Base-by-base conservation (phyloP, 345 rosid genomes). In the Balakata baccata region DNA sequence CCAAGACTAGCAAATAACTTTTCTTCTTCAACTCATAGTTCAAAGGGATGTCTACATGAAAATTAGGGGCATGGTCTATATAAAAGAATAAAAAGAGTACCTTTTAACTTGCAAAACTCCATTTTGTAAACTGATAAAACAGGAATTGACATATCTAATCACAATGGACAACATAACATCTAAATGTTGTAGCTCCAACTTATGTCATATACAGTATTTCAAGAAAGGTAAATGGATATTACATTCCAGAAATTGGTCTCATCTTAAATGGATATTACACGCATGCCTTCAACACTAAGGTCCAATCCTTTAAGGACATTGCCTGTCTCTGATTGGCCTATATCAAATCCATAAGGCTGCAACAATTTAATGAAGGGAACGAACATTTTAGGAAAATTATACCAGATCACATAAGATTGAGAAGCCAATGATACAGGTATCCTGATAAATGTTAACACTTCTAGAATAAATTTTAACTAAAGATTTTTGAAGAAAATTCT, bases 261-360 rank as follows among this genome's bases (percentile, higher is more conserved):
- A 94, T 97, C 97, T 94, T n/a, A n/a, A n/a, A n/a, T n/a, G n/a
- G n/a, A n/a, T 1, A 97, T 97, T 11, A 94, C 95, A 39, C 81
- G 89, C 97, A 94, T 94, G 70, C 98, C 97, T 87, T 92, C 80
- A 80, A 86, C 90, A n/a, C 97, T 97, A 23, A 92, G 85, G 77
- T 94, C 98, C 75, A 94, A 87, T 80, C 98, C 98, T 87, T 90
- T 92, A 50, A 94, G 90, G 71, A 92, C 97, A 22, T 67, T 77
- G 69, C 98, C 97, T 74, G 80, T 89, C 81, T 94, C 97, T 6
- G 99, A 94, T 76, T 94, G 92, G 14, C 98, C 97, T 56, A 94
- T 89, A 73, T 94, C 97, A 80, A 94, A 92, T 51, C 98, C 99
- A 66, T 94, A 94, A 70, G 98, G 97, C 98, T 92, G 88, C 83